Evolutionary conservation across 2,329 filamentous ascomycete genomes (phyloP).

Genomic region (Conoideocrella luteorostrata): DNA sequence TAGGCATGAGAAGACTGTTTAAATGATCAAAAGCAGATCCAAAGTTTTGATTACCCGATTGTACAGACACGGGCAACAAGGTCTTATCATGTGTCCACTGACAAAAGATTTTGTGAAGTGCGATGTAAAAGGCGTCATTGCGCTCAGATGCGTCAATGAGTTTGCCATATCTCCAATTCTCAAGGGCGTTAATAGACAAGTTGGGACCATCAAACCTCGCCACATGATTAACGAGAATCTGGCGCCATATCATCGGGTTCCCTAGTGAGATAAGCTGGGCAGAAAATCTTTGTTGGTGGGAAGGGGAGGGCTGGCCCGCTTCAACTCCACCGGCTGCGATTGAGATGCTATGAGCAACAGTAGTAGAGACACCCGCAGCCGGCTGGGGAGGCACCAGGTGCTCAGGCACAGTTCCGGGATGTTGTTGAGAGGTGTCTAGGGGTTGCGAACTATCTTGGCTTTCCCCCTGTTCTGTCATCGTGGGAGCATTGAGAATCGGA

Average conservation of each 20-base stretch:
- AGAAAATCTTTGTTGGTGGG: background rate
- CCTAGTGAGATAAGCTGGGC: background rate
- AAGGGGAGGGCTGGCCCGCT: background rate
- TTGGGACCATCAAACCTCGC: background rate
- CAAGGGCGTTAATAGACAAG: constrained; percentile 24
- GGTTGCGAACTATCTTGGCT: background rate
- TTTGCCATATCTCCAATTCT: constrained; percentile 44
- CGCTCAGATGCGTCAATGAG: constrained; percentile 48
- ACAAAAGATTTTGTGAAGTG: constrained; percentile 60
- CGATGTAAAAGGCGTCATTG: constrained; percentile 57
- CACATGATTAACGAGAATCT: background rate
- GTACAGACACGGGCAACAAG: constrained; percentile 24
- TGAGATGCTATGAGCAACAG: background rate
- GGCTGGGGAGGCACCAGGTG: too few species aligned
- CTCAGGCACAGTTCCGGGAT: too few species aligned
- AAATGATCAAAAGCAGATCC: constrained; percentile 16
- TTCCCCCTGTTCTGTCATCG: background rate
- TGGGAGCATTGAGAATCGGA: background rate
- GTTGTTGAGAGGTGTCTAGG: background rate
- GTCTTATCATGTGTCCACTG: constrained; percentile 38
- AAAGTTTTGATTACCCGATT: constrained; percentile 8
- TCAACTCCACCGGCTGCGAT: background rate
- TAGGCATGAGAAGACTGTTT: background rate
- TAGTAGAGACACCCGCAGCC: too few species aligned
- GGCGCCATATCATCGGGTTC: background rate